These are phyloP conservation scores for Chytridium lagenaria DNA, from an alignment of 371 early-diverging fungal genomes.

Conservation along the genomic window DNA sequence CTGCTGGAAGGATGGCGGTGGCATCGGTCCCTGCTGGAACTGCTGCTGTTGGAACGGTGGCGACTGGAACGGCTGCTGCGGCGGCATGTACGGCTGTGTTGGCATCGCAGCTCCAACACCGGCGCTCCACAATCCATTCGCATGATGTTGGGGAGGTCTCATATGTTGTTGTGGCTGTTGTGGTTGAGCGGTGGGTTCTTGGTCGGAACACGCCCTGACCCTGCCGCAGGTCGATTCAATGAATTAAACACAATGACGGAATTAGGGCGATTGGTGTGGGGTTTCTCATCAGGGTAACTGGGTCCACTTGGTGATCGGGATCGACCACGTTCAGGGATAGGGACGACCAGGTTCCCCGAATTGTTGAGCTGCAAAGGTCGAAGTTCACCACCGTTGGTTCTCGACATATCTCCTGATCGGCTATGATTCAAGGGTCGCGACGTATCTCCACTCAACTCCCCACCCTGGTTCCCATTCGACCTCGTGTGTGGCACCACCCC, in stretches of 20 bases:
- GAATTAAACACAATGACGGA: conserved; percentile 11
- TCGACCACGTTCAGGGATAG: too few species aligned
- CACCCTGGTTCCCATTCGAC: too few species aligned
- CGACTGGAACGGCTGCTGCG: conserved; percentile 6
- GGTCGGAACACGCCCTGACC: neutral
- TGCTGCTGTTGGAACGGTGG: neutral
- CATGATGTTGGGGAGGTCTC: neutral
- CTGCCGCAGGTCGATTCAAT: conserved; percentile 10
- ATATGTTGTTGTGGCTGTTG: neutral
- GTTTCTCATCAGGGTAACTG: neutral
- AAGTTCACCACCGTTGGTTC: too few species aligned
- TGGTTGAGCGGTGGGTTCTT: neutral
- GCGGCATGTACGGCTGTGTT: neutral
- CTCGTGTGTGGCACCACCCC: too few species aligned
- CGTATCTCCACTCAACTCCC: too few species aligned
- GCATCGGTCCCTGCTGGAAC: neutral
- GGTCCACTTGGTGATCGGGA: neutral
- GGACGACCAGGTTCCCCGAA: too few species aligned
- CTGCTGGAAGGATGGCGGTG: conserved; percentile 7
- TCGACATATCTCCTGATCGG: too few species aligned
- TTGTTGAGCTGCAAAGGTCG: too few species aligned
- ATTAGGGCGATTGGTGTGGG: neutral
- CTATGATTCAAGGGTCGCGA: too few species aligned
- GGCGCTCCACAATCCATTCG: neutral
- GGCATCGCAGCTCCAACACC: neutral